These are phyloP conservation scores for Tulasnella sp. DNA, from an alignment of 768 basidiomycete species.

Conservation along the genomic window DNA sequence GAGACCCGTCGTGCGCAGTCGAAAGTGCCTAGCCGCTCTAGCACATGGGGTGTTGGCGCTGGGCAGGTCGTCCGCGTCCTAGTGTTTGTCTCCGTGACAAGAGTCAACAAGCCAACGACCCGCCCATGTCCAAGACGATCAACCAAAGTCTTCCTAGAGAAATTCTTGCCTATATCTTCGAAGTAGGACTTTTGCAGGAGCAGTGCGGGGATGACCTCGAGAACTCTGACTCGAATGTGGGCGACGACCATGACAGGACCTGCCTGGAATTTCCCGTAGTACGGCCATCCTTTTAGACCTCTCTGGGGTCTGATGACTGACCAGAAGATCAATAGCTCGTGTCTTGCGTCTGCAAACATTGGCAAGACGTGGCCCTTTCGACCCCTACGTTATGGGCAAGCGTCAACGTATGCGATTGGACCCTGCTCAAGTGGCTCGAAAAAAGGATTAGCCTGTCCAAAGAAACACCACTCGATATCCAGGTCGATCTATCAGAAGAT, in stretches of 20 bases:
- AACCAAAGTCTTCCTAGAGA: background rate
- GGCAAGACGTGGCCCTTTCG: slow-evolving; percentile 13
- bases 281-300: background rate
- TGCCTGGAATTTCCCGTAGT: background rate
- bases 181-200: background rate
- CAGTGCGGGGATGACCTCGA: background rate
- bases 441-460: background rate
- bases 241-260: background rate
- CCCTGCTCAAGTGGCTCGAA: background rate
- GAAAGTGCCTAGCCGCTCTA: too few species aligned
- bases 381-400: background rate
- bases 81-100: background rate
- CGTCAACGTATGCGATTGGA: slow-evolving; percentile 3
- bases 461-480: background rate
- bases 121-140: background rate
- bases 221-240: background rate
- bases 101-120: background rate
- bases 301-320: background rate
- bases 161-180: background rate
- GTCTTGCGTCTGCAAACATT: background rate
- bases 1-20: too few species aligned
- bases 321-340: background rate
- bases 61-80: background rate
- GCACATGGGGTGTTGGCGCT: too few species aligned
- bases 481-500: background rate